These are phyloP conservation scores for Phytophthora fragariaefolia DNA, from an alignment of 352 stramenopile species.

Conservation along the genomic window DNA sequence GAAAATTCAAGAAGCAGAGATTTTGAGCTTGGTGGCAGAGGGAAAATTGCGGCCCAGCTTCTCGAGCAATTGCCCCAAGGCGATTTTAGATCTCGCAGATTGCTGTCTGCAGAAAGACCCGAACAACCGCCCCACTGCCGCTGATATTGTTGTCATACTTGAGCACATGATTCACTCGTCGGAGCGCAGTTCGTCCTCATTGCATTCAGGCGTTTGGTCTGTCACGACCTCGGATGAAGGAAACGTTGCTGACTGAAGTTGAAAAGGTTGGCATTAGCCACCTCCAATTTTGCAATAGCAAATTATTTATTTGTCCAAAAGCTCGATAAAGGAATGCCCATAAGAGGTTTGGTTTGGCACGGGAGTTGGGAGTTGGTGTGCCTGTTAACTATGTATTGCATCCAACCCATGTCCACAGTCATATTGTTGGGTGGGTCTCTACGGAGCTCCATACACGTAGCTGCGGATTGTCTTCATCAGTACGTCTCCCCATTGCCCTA, in stretches of 20 bases:
- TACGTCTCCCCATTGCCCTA: slow-evolving; percentile 35
- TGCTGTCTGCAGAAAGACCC: slow-evolving; percentile 46
- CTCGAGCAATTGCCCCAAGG: slow-evolving; percentile 43
- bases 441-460: slow-evolving; percentile 27
- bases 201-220: slow-evolving; percentile 34
- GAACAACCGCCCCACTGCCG: slow-evolving; percentile 35
- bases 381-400: too few species aligned
- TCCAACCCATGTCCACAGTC: too few species aligned
- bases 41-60: slow-evolving; percentile 44
- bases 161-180: slow-evolving; percentile 43
- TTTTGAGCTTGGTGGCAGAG: slow-evolving; percentile 39
- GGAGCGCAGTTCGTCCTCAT: slow-evolving; percentile 34
- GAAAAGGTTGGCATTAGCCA: neutral
- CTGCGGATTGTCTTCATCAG: slow-evolving; percentile 42
- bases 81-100: slow-evolving; percentile 48
- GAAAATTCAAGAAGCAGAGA: slow-evolving; percentile 43
- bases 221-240: slow-evolving; percentile 30
- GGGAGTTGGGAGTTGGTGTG: neutral
- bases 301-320: slow-evolving; percentile 32
- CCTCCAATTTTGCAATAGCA: slow-evolving; percentile 21
- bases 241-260: neutral
- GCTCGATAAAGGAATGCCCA: too few species aligned
- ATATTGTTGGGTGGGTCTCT: neutral
- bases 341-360: too few species aligned
- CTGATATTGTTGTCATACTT: slow-evolving; percentile 47